Conservation (phyloP, 2,329 filamentous ascomycete genomes). For the Aureobasidium leucospermi region DNA sequence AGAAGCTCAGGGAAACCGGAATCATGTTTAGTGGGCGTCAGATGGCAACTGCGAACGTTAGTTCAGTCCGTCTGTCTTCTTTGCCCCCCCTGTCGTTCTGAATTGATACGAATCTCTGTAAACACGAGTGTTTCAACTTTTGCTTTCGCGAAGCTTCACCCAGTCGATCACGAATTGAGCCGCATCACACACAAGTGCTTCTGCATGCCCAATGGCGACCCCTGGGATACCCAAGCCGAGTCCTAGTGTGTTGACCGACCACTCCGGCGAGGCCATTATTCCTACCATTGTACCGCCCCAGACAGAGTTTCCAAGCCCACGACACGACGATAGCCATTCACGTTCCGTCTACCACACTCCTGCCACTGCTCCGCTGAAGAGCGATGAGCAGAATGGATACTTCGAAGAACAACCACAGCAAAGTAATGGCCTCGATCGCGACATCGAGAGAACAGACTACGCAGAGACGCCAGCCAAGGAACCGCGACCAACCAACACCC, state of each 20-base stretch:
- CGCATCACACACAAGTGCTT: not conserved
- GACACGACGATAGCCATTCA: not conserved
- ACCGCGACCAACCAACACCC: not conserved
- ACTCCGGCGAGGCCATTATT: not conserved
- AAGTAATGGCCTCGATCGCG: not conserved
- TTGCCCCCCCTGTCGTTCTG: not conserved
- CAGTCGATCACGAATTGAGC: not conserved
- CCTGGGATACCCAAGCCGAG: not conserved
- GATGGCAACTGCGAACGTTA: not conserved
- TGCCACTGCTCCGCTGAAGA: not conserved
- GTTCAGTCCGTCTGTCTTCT: not conserved
- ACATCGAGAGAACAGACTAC: not conserved
- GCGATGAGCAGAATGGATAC: not conserved
- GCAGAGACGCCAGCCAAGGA: not conserved
- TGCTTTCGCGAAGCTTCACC: not conserved
- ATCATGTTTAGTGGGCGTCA: not conserved
- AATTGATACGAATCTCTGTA: not conserved
- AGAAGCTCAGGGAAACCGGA: not conserved
- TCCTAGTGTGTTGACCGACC: conserved; percentile 7
- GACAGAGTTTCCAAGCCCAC: conserved; percentile 4
- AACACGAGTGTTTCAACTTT: not conserved
- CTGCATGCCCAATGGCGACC: not conserved
- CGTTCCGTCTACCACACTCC: not conserved
- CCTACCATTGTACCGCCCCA: conserved; percentile 8
- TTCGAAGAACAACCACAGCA: not conserved